These are phyloP conservation scores for Eimeria praecox DNA, from an alignment of 169 alveolate species.

Conservation along the genomic window DNA sequence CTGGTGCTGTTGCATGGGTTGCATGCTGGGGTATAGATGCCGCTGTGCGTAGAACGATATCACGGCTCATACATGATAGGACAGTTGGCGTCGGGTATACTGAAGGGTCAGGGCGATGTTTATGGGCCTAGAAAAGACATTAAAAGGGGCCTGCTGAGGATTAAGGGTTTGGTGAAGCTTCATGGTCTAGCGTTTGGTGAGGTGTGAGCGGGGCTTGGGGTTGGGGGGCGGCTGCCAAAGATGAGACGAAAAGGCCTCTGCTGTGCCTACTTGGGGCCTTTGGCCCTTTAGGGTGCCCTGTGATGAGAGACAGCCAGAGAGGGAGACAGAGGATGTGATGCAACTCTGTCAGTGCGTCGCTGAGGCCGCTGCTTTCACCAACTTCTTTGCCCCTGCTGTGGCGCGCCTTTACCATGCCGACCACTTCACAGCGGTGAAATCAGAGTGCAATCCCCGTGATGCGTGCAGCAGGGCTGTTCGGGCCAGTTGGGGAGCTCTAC, in stretches of 20 bases:
- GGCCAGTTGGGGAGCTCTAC: background rate
- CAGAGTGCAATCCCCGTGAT: background rate
- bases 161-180: background rate
- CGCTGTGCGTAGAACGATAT: too few relatives aligned
- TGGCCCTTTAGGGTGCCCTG: conserved; percentile 26
- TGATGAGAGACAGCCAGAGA: conserved; percentile 70
- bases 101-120: background rate
- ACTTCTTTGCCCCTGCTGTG: background rate
- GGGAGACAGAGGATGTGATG: conserved; percentile 62
- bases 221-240: conserved; percentile 54
- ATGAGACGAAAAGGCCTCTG: conserved; percentile 76
- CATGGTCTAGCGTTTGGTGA: background rate
- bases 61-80: too few relatives aligned
- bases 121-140: background rate
- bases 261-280: conserved; percentile 2
- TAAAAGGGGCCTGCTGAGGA: too few relatives aligned
- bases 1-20: background rate
- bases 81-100: background rate
- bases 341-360: conserved; percentile 41
- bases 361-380: conserved; percentile 65
- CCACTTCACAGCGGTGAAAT: background rate
- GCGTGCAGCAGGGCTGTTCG: background rate
- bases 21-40: background rate
- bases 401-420: background rate
- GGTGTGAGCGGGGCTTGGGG: background rate